Conservation (phyloP, 495 filamentous ascomycete genomes). For the Achaetomiella virescens region DNA sequence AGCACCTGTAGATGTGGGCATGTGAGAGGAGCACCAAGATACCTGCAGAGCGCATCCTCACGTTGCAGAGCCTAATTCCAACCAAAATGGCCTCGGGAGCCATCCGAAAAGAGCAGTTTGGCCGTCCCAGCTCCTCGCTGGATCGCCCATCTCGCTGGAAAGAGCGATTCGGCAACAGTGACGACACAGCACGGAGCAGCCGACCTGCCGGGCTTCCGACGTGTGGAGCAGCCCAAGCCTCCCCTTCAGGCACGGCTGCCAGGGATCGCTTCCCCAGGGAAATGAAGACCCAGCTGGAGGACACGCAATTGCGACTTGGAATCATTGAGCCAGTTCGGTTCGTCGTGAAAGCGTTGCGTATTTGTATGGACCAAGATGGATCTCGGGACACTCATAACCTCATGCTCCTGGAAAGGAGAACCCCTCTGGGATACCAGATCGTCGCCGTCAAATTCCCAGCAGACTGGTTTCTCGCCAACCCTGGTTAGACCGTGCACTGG, state of each 20-base stretch:
- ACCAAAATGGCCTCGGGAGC: no score
- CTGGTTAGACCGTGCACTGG: no score
- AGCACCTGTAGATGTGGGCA: no score
- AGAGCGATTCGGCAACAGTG: background rate
- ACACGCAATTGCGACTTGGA: background rate
- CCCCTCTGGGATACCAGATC: no score
- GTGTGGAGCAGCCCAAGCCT: background rate
- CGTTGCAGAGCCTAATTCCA: no score
- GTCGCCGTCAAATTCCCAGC: no score
- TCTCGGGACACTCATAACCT: no score
- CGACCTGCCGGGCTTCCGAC: constrained; percentile 2
- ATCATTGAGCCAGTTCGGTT: background rate
- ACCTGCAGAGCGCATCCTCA: no score
- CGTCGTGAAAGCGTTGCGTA: background rate
- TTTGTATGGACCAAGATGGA: background rate
- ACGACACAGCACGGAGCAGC: background rate
- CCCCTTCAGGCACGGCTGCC: constrained; percentile 6
- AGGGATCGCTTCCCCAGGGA: background rate
- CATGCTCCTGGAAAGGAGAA: no score
- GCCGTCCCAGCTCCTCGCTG: background rate
- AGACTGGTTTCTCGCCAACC: no score
- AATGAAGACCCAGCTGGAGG: background rate
- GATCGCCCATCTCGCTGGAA: no score
- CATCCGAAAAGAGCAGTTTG: background rate
- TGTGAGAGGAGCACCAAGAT: no score